phyloP scores from a whole-genome alignment of 495 filamentous ascomycete species.

The Penicillium dipodomyicola region DNA sequence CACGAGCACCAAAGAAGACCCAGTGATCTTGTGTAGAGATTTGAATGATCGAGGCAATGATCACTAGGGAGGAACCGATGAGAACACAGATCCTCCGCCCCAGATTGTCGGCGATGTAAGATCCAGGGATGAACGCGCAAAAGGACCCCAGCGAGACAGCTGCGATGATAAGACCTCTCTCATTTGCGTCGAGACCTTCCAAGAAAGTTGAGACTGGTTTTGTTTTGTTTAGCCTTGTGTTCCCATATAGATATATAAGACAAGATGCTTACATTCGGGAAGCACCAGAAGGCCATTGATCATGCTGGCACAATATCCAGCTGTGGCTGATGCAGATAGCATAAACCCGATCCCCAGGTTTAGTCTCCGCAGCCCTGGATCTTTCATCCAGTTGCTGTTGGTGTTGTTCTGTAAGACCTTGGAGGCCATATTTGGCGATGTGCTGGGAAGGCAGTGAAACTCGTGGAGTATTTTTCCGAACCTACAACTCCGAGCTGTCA shows the following conservation, averaged over 20 bases:
- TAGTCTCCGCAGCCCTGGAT: conserved; percentile 23
- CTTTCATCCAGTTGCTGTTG: conserved; percentile 12
- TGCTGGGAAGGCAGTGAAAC: background rate
- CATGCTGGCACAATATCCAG: conserved; percentile 31
- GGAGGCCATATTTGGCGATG: conserved; percentile 7
- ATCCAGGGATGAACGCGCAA: conserved; percentile 26
- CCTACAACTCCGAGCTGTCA: conserved; percentile 4
- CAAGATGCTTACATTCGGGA: conserved; percentile 25
- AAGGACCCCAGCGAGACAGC: conserved; percentile 29
- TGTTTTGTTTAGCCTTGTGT: background rate
- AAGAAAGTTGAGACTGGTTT: conserved; percentile 21
- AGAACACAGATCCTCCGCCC: conserved; percentile 22
- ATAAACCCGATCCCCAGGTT: conserved; percentile 31
- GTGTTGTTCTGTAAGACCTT: conserved; percentile 17
- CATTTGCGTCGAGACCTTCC: conserved; percentile 17
- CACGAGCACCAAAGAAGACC: conserved; percentile 27
- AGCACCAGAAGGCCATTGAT: conserved; percentile 31
- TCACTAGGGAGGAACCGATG: conserved; percentile 24
- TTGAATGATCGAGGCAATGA: conserved; percentile 23
- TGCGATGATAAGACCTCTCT: conserved; percentile 27
- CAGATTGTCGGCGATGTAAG: conserved; percentile 26
- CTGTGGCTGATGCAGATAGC: conserved; percentile 28
- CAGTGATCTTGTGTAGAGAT: conserved; percentile 20
- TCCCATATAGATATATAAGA: background rate
- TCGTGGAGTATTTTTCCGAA: conserved; percentile 6